phyloP scores from a whole-genome alignment of 139 green algal species.

The Tetradesmus lagerheimii region DNA sequence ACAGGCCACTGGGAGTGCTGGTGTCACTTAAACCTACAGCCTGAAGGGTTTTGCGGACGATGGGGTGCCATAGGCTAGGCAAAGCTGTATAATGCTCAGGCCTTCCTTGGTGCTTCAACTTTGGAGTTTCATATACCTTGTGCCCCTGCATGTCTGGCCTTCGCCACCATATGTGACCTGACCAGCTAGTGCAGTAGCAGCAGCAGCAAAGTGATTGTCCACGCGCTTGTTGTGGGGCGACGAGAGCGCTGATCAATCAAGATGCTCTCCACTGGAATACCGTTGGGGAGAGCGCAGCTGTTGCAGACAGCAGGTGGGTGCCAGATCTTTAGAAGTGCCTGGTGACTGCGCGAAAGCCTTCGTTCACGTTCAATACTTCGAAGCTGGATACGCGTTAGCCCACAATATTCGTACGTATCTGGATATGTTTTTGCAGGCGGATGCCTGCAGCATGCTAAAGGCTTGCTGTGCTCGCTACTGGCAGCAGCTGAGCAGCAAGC shows the following conservation, averaged over 20 bases:
- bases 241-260: not conserved
- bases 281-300: not conserved
- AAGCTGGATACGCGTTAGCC: not conserved
- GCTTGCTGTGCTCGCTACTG: not conserved
- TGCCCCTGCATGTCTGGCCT: not conserved
- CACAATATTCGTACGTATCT: not conserved
- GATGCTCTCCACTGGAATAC: not conserved
- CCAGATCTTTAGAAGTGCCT: not conserved
- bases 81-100: too few species aligned
- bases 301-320: not conserved
- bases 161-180: not conserved
- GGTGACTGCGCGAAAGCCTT: not conserved
- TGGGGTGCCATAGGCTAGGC: too few species aligned
- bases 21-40: not conserved
- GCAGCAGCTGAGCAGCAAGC: not conserved
- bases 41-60: not conserved
- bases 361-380: not conserved
- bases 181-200: not conserved
- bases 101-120: not conserved
- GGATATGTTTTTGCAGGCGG: not conserved
- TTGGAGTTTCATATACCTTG: not conserved
- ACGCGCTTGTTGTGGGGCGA: not conserved
- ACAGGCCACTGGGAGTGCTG: not conserved
- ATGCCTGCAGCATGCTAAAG: constrained; percentile 23
- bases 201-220: not conserved